These are phyloP conservation scores for Medicago truncatula DNA, from an alignment of 306 rosid genomes.

Conservation along the genomic window DNA sequence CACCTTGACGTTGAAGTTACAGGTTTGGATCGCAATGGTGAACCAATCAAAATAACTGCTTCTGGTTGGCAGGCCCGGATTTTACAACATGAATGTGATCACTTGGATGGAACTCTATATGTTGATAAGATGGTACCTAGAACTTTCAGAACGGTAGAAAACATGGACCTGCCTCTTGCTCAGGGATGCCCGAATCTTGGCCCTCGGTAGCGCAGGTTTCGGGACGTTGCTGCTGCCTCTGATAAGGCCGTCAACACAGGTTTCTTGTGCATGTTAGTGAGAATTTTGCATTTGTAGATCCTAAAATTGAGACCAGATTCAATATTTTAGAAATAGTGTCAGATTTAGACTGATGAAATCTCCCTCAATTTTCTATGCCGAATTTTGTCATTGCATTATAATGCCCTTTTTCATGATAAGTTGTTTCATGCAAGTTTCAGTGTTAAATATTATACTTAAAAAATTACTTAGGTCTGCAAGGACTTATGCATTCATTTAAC, in stretches of 20 bases:
- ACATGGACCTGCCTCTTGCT: conserved; percentile 79
- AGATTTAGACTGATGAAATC: background rate
- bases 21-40: conserved; percentile 83
- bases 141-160: conserved; percentile 78
- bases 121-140: conserved; percentile 87
- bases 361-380: conserved; percentile 19
- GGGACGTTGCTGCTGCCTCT: background rate
- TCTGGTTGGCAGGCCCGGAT: conserved; percentile 96
- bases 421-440: background rate
- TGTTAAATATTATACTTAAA: too few relatives aligned
- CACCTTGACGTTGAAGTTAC: conserved; percentile 78
- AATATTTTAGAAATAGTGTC: conserved; percentile 9
- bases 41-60: conserved; percentile 66
- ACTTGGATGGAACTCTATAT: conserved; percentile 83
- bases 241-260: background rate
- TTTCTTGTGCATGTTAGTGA: conserved; percentile 10
- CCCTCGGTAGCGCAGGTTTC: conserved; percentile 40
- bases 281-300: background rate
- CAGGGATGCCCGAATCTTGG: conserved; percentile 88
- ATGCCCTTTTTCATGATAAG: background rate
- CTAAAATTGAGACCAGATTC: background rate
- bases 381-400: conserved; percentile 4
- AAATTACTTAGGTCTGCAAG: too few relatives aligned
- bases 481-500: background rate
- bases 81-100: conserved; percentile 94